Evolutionary conservation across 2,329 filamentous ascomycete species (phyloP).

Genomic region (Cladosporium sp.): DNA sequence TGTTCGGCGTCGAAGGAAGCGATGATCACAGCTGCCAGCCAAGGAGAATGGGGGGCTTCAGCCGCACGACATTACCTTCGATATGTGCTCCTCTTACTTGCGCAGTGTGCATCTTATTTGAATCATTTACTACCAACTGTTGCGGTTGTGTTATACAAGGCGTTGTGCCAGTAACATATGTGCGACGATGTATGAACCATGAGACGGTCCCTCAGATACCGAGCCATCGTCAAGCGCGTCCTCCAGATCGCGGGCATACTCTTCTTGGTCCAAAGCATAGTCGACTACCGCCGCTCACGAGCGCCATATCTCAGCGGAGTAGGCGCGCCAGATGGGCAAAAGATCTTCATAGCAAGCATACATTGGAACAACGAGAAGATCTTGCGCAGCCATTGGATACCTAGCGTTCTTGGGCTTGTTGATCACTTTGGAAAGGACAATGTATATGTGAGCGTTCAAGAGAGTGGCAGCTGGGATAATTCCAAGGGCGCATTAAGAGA

Average conservation of each 20-base stretch:
- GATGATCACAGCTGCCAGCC: background rate
- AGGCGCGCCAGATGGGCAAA: background rate
- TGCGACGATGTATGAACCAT: slow-evolving; percentile 4
- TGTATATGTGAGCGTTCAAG: slow-evolving; percentile 66
- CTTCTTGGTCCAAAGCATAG: slow-evolving; percentile 12
- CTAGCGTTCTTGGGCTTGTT: slow-evolving; percentile 59
- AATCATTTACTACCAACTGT: background rate
- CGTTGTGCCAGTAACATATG: background rate
- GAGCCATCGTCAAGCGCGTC: slow-evolving; percentile 15
- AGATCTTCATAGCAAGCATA: slow-evolving; percentile 67
- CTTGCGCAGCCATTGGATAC: slow-evolving; percentile 63
- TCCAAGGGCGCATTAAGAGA: slow-evolving; percentile 62
- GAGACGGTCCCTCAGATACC: slow-evolving; percentile 12
- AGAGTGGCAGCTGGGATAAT: slow-evolving; percentile 69
- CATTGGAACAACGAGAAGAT: slow-evolving; percentile 67
- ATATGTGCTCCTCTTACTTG: background rate
- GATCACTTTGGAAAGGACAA: slow-evolving; percentile 61
- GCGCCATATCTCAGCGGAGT: background rate
- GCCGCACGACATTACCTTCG: background rate
- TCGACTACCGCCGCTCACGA: slow-evolving; percentile 13
- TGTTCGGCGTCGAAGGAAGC: slow-evolving; percentile 9
- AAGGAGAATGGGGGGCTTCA: slow-evolving; percentile 6
- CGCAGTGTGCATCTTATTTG: background rate
- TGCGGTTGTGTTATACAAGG: background rate
- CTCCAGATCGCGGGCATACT: slow-evolving; percentile 10